These are phyloP conservation scores for Astrocystis sublimbata DNA, from an alignment of 495 filamentous ascomycete genomes.

Conservation along the genomic window DNA sequence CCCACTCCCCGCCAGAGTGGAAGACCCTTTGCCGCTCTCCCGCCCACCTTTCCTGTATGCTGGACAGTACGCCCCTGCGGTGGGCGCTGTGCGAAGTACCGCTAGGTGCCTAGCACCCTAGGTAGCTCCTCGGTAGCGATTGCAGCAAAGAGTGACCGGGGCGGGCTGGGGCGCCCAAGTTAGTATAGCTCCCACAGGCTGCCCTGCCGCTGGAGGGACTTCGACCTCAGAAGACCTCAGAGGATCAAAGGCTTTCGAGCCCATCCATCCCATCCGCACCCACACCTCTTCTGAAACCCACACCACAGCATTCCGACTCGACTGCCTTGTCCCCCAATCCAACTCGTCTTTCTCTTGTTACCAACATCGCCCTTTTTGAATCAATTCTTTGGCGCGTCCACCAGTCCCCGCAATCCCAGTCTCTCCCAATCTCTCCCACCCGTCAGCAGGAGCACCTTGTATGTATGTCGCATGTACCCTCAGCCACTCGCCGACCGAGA, in stretches of 20 bases:
- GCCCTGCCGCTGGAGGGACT: too few species aligned
- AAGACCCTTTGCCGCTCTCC: slow-evolving; percentile 19
- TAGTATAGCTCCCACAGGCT: too few species aligned
- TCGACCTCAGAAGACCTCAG: too few species aligned
- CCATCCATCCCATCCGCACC: not conserved
- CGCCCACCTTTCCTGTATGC: slow-evolving; percentile 4
- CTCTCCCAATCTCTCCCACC: not conserved
- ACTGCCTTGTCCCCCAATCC: slow-evolving; percentile 10
- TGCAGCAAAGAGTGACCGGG: slow-evolving; percentile 1
- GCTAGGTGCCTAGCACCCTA: too few species aligned
- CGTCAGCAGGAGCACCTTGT: not conserved
- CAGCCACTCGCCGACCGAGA: slow-evolving; percentile 17
- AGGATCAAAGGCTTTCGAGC: not conserved
- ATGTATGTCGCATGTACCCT: not conserved
- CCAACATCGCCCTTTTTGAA: not conserved
- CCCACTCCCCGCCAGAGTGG: slow-evolving; percentile 15
- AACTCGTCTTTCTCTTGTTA: not conserved
- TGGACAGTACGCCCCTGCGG: too few species aligned
- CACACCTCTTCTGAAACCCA: slow-evolving; percentile 15
- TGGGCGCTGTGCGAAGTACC: too few species aligned
- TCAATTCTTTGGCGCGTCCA: slow-evolving; percentile 5
- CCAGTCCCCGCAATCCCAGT: slow-evolving; percentile 17
- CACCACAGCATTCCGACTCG: slow-evolving; percentile 19
- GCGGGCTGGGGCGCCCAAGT: too few species aligned
- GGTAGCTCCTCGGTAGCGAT: too few species aligned